These are phyloP conservation scores for Talaromyces funiculosus DNA, from an alignment of 2,329 filamentous ascomycete genomes.

Conservation along the genomic window DNA sequence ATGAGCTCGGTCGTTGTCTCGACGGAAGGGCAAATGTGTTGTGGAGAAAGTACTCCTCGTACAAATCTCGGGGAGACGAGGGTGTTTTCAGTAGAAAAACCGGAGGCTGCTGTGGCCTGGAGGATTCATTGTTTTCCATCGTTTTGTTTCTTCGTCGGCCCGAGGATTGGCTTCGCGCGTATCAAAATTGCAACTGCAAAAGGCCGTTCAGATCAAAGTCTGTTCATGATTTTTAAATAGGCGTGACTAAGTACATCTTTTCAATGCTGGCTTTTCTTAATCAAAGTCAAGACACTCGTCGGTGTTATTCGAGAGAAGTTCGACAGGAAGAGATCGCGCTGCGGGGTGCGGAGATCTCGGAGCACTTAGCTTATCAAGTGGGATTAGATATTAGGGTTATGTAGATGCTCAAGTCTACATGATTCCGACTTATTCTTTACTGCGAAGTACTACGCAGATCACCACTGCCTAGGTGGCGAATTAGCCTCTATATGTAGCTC, in stretches of 20 bases:
- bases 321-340: not conserved
- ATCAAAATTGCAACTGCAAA: not conserved
- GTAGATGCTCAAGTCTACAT: too few species aligned
- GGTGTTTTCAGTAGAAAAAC: slow-evolving; percentile 46
- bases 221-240: not conserved
- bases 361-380: not conserved
- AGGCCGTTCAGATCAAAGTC: not conserved
- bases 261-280: not conserved
- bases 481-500: too few species aligned
- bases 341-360: slow-evolving; percentile 12
- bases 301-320: not conserved
- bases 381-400: not conserved
- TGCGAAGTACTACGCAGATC: too few species aligned
- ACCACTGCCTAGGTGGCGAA: too few species aligned
- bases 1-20: not conserved
- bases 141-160: not conserved
- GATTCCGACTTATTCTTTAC: too few species aligned
- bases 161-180: not conserved
- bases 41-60: slow-evolving; percentile 40
- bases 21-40: not conserved
- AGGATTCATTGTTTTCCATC: not conserved
- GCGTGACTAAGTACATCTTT: not conserved
- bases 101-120: slow-evolving; percentile 19
- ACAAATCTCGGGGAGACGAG: slow-evolving; percentile 41
- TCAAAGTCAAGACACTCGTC: not conserved